Evolutionary conservation across 1,284 basidiomycete species (phyloP).

Genomic region (Rhodotorula sp.): DNA sequence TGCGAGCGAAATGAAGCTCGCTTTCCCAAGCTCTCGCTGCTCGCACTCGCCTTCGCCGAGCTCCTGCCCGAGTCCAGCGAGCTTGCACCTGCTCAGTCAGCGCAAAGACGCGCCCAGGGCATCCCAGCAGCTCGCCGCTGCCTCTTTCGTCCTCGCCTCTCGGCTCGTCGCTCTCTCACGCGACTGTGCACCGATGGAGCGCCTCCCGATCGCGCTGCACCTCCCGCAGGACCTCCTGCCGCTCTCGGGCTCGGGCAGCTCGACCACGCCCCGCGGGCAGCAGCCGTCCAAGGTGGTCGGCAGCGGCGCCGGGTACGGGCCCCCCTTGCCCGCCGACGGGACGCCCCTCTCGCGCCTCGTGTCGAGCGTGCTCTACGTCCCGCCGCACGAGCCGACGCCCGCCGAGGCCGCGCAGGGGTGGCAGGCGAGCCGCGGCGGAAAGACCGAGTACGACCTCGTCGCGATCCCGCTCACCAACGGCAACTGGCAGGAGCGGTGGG

Average conservation of each 20-base stretch:
- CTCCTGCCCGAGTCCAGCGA: too few relatives aligned
- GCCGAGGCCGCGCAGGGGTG: constrained; percentile 40
- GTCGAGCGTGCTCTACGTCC: constrained; percentile 33
- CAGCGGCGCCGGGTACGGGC: constrained; percentile 44
- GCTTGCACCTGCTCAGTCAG: neutral
- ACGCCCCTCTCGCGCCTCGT: constrained; percentile 45
- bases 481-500: constrained; percentile 86
- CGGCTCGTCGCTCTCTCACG: neutral
- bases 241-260: constrained; percentile 27
- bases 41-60: too few relatives aligned
- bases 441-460: constrained; percentile 59
- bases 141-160: neutral
- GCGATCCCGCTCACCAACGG: constrained; percentile 84
- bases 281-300: constrained; percentile 31
- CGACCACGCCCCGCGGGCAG: neutral
- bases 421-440: constrained; percentile 5
- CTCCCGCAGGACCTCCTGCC: constrained; percentile 41
- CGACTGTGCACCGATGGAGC: constrained; percentile 19
- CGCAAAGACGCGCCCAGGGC: neutral
- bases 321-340: constrained; percentile 37
- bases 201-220: constrained; percentile 41
- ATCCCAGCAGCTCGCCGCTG: too few relatives aligned
- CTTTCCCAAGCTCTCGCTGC: too few relatives aligned
- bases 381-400: constrained; percentile 31
- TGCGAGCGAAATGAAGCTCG: too few relatives aligned